These are phyloP conservation scores for Lepidium africanum DNA, from an alignment of 345 rosid genomes.

Conservation along the genomic window DNA sequence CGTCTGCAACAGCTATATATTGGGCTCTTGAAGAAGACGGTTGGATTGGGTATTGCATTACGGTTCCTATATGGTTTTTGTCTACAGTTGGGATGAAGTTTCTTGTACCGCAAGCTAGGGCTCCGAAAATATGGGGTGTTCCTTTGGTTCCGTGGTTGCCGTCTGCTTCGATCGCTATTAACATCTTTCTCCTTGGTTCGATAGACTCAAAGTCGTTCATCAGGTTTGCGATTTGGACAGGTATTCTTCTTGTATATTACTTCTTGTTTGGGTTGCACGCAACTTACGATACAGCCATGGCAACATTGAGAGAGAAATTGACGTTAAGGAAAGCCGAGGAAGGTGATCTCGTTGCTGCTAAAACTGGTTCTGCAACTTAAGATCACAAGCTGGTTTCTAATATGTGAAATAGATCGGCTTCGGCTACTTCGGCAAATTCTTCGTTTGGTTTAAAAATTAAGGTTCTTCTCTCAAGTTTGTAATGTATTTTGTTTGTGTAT, in stretches of 20 bases:
- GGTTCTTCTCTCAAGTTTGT: not conserved
- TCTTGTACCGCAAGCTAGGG: conserved; percentile 59
- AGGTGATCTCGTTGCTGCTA: conserved; percentile 27
- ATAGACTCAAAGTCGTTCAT: conserved; percentile 44
- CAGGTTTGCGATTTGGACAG: conserved; percentile 72
- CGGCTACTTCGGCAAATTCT: not conserved
- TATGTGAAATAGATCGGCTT: not conserved
- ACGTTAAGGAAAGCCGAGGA: conserved; percentile 35
- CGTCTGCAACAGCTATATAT: conserved; percentile 36
- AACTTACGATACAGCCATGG: conserved; percentile 52
- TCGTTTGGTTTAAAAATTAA: not conserved
- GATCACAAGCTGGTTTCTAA: not conserved
- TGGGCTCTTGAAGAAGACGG: conserved; percentile 42
- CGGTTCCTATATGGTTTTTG: conserved; percentile 54
- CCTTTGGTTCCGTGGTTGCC: conserved; percentile 91
- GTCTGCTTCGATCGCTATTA: conserved; percentile 59
- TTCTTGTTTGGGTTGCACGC: conserved; percentile 68
- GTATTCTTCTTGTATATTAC: conserved; percentile 48
- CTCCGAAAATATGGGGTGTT: conserved; percentile 76
- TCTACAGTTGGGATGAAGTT: conserved; percentile 34
- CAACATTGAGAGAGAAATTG: not conserved
- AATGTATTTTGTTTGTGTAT: not conserved
- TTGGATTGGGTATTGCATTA: conserved; percentile 56
- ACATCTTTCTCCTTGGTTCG: conserved; percentile 75
- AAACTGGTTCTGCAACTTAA: not conserved